Conservation (phyloP, 2,329 filamentous ascomycete species). For the Calycina marina region DNA sequence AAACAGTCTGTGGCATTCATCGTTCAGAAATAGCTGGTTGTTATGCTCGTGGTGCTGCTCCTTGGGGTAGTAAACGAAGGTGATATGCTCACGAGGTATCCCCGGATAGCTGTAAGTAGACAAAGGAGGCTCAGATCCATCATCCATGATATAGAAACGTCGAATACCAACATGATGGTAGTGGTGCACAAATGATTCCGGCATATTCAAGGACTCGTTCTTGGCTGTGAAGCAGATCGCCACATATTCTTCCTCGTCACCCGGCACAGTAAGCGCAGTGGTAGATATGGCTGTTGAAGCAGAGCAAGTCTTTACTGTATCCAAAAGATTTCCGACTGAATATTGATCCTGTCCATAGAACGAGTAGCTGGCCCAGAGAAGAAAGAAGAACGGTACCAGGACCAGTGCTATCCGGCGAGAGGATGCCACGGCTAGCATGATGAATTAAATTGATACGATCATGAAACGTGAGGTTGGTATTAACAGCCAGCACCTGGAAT, state of each 20-base stretch:
- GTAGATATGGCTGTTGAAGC: neutral
- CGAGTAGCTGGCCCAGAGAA: neutral
- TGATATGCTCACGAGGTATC: constrained; percentile 12
- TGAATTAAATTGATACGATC: no score
- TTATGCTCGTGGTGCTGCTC: constrained; percentile 4
- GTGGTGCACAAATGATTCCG: constrained; percentile 17
- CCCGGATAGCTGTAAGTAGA: constrained; percentile 11
- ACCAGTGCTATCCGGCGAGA: neutral
- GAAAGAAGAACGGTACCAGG: neutral
- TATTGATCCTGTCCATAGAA: no score
- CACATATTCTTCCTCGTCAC: constrained; percentile 10
- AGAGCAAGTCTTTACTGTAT: neutral
- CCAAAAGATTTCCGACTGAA: neutral
- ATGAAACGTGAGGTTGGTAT: no score
- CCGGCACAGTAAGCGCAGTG: neutral
- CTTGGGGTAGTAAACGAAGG: constrained; percentile 11
- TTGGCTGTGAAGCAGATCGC: constrained; percentile 16
- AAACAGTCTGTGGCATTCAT: constrained; percentile 12
- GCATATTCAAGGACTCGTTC: constrained; percentile 13
- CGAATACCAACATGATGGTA: constrained; percentile 16
- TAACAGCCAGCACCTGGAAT: no score
- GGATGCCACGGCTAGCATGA: no score
- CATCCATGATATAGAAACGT: constrained; percentile 20
- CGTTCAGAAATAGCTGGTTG: constrained; percentile 14
- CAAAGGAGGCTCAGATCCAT: constrained; percentile 16